phyloP scores from a whole-genome alignment of 805 yeast species.

The Schwanniomyces occidentalis region DNA sequence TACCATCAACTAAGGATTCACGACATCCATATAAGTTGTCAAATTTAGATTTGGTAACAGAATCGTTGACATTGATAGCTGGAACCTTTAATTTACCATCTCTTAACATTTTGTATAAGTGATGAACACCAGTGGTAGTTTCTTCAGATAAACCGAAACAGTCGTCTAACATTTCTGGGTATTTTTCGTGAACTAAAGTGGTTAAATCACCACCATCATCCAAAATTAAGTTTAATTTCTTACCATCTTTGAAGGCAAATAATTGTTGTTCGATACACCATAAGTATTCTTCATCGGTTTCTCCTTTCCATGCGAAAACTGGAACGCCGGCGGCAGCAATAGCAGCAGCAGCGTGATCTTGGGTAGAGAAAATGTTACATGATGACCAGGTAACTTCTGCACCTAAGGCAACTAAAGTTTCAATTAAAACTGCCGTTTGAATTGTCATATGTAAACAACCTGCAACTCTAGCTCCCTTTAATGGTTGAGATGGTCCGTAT shows the following conservation, averaged over 20 bases:
- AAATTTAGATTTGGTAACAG: conserved; percentile 98
- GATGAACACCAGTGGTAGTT: conserved; percentile 99
- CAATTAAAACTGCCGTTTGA: conserved; percentile 98
- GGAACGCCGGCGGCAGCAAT: conserved; percentile 99
- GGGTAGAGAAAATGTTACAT: conserved; percentile 99
- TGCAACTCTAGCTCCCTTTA: conserved; percentile 97
- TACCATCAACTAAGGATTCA: conserved; percentile 98
- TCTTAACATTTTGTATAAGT: conserved; percentile 92
- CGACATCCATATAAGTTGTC: conserved; percentile 99
- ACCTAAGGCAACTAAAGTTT: conserved; percentile 95
- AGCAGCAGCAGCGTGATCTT: conserved; percentile 99
- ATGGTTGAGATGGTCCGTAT: conserved; percentile 90
- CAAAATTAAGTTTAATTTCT: conserved; percentile 93
- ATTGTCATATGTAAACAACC: conserved; percentile 99
- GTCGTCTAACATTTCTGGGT: conserved; percentile 95
- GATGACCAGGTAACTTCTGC: conserved; percentile 99
- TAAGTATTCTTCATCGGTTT: conserved; percentile 98
- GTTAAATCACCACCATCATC: conserved; percentile 99
- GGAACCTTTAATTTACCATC: conserved; percentile 92
- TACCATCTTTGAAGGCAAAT: conserved; percentile 93
- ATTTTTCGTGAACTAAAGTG: conserved; percentile 91
- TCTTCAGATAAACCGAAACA: conserved; percentile 98
- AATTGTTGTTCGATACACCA: conserved; percentile 99
- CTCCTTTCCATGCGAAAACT: conserved; percentile 99
- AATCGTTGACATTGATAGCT: conserved; percentile 98